Evolutionary conservation across 306 rosid genomes (phyloP).

Genomic region (Trifolium pratense): DNA sequence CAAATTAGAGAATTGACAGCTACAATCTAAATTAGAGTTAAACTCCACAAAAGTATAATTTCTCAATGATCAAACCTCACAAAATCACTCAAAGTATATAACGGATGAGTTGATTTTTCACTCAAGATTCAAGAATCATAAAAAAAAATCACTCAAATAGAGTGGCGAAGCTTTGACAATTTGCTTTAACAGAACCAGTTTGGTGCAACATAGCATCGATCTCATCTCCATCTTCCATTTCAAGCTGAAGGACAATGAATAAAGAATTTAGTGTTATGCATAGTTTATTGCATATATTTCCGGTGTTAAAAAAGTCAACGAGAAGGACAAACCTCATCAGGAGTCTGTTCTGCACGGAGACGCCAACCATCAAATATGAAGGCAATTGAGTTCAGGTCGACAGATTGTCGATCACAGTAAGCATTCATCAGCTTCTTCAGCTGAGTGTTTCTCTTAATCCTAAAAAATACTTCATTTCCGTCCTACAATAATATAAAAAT

Average conservation of each 20-base stretch:
- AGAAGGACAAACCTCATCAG: constrained; percentile 61
- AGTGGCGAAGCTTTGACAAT: too few species aligned
- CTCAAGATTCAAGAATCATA: too few species aligned
- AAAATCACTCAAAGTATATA: too few species aligned
- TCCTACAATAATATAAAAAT: constrained; percentile 46
- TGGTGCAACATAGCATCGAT: constrained; percentile 82
- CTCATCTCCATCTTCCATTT: constrained; percentile 81
- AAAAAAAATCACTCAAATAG: too few species aligned
- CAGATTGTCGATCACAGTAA: constrained; percentile 74
- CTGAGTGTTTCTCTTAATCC: constrained; percentile 74
- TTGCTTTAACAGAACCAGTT: too few species aligned
- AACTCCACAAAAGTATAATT: too few species aligned
- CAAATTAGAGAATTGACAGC: too few species aligned
- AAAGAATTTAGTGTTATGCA: background rate
- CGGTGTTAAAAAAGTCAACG: background rate
- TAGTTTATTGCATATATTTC: background rate
- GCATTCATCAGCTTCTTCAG: constrained; percentile 82
- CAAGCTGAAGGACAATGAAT: constrained; percentile 46
- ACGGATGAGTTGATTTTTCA: too few species aligned
- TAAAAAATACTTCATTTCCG: constrained; percentile 66
- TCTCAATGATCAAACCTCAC: too few species aligned
- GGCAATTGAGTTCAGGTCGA: constrained; percentile 56
- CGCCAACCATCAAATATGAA: constrained; percentile 77
- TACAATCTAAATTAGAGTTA: too few species aligned
- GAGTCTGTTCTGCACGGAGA: constrained; percentile 72